Evolutionary conservation across 345 rosid genomes (phyloP).

Genomic region (Cardiospermum halicacabum): DNA sequence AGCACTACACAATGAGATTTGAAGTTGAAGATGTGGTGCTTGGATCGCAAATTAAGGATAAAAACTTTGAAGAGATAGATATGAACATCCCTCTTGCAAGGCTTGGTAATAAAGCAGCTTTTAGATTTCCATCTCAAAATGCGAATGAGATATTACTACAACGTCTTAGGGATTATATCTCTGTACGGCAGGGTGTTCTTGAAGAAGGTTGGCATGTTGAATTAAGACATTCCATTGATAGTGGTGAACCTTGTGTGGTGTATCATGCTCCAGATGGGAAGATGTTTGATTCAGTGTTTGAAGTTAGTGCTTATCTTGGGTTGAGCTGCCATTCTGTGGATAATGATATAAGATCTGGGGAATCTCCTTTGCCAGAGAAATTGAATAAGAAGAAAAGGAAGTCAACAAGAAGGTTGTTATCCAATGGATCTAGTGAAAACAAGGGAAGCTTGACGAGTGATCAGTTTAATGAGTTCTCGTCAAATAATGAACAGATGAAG

Average conservation of each 20-base stretch:
- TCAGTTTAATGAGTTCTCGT: conserved; percentile 35
- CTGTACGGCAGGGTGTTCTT: conserved; percentile 76
- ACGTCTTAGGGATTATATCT: conserved; percentile 66
- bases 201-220: conserved; percentile 90
- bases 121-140: conserved; percentile 53
- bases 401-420: conserved; percentile 31
- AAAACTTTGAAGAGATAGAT: conserved; percentile 34
- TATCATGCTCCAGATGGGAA: conserved; percentile 82
- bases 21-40: conserved; percentile 43
- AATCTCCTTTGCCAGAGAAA: conserved; percentile 49
- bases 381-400: conserved; percentile 59
- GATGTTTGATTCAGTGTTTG: conserved; percentile 69
- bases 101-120: conserved; percentile 37
- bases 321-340: conserved; percentile 46
- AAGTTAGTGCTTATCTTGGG: conserved; percentile 87
- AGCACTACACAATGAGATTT: conserved; percentile 30
- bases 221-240: conserved; percentile 43
- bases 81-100: conserved; percentile 48
- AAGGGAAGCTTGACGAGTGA: conserved; percentile 42
- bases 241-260: conserved; percentile 49
- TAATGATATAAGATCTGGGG: conserved; percentile 38
- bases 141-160: conserved; percentile 64
- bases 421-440: conserved; percentile 52
- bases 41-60: conserved; percentile 30
- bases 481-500: conserved; percentile 34